Evolutionary conservation across 176 grass and related monocot genomes (phyloP).

Genomic region (barley (Hordeum vulgare)): MorexV3_pseudomolecules_assembly NC_058524.1:577410416-577410915

Average conservation of each 20-base stretch:
- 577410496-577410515: background rate
- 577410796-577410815: background rate
- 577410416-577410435: no score
- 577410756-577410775: background rate
- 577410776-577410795: background rate
- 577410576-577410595: background rate
- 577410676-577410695: background rate
- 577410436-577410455: background rate
- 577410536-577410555: background rate
- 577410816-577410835: background rate
- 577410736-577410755: background rate
- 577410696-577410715: background rate
- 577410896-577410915: background rate
- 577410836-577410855: background rate
- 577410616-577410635: background rate
- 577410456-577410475: background rate
- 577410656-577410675: background rate
- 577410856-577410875: background rate
- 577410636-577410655: no score
- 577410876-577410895: background rate
- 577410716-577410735: background rate
- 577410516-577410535: background rate
- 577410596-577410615: background rate
- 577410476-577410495: background rate
- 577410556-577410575: background rate